A percentile compares a stretch with the other conserved stretches of the same genome.
Conservation (phyloP, 2,329 filamentous ascomycete genomes). For the Beauveria australis region DNA sequence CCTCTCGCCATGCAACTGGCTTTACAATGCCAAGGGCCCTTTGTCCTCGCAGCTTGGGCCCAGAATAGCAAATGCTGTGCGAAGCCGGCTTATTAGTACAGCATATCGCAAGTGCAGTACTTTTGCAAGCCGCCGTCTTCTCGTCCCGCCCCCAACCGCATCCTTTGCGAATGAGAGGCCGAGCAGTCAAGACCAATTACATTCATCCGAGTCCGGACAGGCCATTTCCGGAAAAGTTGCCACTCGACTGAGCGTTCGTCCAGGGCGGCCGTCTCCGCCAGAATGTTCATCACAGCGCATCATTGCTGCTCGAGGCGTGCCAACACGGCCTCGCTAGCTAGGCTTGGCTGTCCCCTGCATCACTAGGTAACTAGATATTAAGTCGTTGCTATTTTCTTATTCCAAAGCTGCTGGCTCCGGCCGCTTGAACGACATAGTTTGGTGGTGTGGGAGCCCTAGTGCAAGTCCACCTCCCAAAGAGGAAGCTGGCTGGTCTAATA, state of each 20-base stretch:
- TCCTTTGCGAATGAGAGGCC: not conserved
- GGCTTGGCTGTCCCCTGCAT: not conserved
- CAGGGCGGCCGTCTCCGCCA: not conserved
- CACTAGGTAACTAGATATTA: not conserved
- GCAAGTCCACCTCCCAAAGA: slow-evolving; percentile 11
- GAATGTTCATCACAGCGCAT: not conserved
- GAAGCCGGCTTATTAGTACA: not conserved
- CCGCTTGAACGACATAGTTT: not conserved
- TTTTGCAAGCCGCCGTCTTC: slow-evolving; percentile 1
- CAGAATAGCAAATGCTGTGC: not conserved
- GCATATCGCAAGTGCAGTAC: not conserved
- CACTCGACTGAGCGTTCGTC: not conserved
- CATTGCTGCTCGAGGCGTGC: not conserved
- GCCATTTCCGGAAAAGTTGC: not conserved
- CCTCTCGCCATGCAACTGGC: not conserved
- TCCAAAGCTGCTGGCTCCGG: not conserved
- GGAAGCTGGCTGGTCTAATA: slow-evolving; percentile 12
- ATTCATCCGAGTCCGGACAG: not conserved
- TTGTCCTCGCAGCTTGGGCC: not conserved
- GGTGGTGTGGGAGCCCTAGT: slow-evolving; percentile 4
- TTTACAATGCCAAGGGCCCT: slow-evolving; percentile 3
- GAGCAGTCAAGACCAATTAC: not conserved
- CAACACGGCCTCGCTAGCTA: not conserved
- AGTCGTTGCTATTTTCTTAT: not conserved
- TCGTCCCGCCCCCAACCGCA: not conserved